phyloP scores from a whole-genome alignment of 257 asterid species.

The Cinchona pubescens region DNA sequence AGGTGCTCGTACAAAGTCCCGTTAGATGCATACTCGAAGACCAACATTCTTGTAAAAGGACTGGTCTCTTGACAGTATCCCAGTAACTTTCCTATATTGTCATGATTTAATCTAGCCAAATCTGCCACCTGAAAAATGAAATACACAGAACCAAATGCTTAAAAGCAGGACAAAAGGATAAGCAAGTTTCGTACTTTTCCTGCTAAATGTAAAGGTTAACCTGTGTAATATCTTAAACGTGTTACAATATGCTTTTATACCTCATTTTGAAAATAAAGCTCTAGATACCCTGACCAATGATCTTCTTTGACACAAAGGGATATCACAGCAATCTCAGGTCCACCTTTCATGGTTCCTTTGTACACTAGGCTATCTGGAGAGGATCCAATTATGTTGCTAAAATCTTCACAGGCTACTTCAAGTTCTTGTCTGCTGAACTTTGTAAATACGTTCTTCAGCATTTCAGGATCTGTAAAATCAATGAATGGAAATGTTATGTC shows the following conservation, averaged over 20 bases:
- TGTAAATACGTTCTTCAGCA: slow-evolving; percentile 58
- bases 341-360: slow-evolving; percentile 81
- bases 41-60: slow-evolving; percentile 91
- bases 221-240: neutral
- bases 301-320: slow-evolving; percentile 82
- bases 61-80: slow-evolving; percentile 80
- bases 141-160: neutral
- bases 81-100: slow-evolving; percentile 65
- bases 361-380: slow-evolving; percentile 74
- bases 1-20: slow-evolving; percentile 95
- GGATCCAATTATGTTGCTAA: slow-evolving; percentile 92
- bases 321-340: slow-evolving; percentile 85
- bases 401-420: slow-evolving; percentile 96
- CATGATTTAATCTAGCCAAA: slow-evolving; percentile 71
- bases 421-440: slow-evolving; percentile 81
- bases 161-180: slow-evolving; percentile 5
- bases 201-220: neutral
- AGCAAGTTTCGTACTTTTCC: slow-evolving; percentile 4
- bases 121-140: slow-evolving; percentile 75
- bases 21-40: slow-evolving; percentile 89
- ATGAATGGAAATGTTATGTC: neutral
- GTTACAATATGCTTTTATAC: slow-evolving; percentile 26
- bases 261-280: slow-evolving; percentile 89
- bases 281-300: slow-evolving; percentile 81
- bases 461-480: slow-evolving; percentile 57